Percentiles rank a stretch among this genome's conserved stretches.
These are phyloP conservation scores for Coffea canephora DNA, from an alignment of 257 asterid genomes.

Conservation along the genomic window DNA sequence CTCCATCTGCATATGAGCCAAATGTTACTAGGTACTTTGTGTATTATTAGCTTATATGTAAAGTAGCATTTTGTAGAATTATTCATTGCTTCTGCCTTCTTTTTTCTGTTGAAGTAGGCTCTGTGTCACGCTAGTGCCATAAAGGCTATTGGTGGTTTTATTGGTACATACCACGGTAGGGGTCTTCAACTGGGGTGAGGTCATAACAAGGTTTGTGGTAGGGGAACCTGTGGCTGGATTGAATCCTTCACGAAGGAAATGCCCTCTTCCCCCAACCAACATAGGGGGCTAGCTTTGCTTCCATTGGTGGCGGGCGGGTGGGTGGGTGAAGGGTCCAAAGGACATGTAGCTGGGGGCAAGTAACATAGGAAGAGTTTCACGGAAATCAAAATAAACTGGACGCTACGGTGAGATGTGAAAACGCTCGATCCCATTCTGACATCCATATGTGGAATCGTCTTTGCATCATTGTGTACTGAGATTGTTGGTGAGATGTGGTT, in stretches of 20 bases:
- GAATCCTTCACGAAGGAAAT: constrained; percentile 5
- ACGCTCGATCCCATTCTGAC: too few species aligned
- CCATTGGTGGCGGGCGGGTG: not conserved
- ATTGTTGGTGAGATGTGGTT: too few species aligned
- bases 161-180: too few species aligned
- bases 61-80: constrained; percentile 2
- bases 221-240: not conserved
- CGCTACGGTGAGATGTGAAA: too few species aligned
- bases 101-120: not conserved
- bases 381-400: too few species aligned
- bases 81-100: not conserved
- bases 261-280: constrained; percentile 3
- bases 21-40: not conserved
- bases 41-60: constrained; percentile 3
- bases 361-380: too few species aligned
- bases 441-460: too few species aligned
- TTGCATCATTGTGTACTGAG: too few species aligned
- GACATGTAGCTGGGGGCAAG: not conserved
- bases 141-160: too few species aligned
- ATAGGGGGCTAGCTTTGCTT: constrained; percentile 10
- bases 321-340: not conserved
- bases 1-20: not conserved
- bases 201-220: too few species aligned
- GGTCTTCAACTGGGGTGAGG: too few species aligned
- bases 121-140: too few species aligned